Evolutionary conservation across 768 basidiomycete species (phyloP), one percentile per base, ranked within the genome.

Genomic region (Mycena maculata): DNA sequence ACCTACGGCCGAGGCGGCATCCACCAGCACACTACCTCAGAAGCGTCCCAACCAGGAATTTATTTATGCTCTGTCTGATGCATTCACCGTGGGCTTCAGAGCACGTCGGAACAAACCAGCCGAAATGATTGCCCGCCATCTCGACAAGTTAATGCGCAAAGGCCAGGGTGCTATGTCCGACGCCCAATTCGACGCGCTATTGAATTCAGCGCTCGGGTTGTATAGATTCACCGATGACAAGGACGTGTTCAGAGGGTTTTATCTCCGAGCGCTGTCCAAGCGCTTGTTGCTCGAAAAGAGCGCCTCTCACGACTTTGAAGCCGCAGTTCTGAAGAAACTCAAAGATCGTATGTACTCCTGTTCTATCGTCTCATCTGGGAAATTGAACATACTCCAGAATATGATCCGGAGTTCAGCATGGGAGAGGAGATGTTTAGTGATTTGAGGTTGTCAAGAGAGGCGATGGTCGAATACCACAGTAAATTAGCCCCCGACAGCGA

Each of bases 391-490:
- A 42, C 23, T 23, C 59, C 53, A 97, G 97, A 92, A 57, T 97
- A 96, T 73, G 98, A 99, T 75, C 92, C 96, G 13, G 96, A 97
- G 66, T 99, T 99, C 74, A 93, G 92, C 10, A 92, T 92, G 81
- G 95, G 95, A 54, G 94, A 95, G 72, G 89, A 94, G 42, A 97
- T 99, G 97, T 97, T 98, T 82, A 95, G 90, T 66, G 96, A 97
- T 74, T 81, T 97, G 4, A 87, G 88, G 0, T 80, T 94, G 20
- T 96, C 94, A 1, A 78, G 88, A 56, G 94, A 96, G 62, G 75
- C 88, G 23, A 87, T 94, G 85, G 75, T 77, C 0, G 91, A 91
- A 66, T 93, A 89, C 77, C 85, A 89, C 63, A 73, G 79, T 28
- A 84, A 86, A 71, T 71, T 85, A 38, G 52, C 76, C 12, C 70